These are phyloP conservation scores for Fusarium sp. DNA, from an alignment of 2,329 filamentous ascomycete genomes.

Conservation along the genomic window DNA sequence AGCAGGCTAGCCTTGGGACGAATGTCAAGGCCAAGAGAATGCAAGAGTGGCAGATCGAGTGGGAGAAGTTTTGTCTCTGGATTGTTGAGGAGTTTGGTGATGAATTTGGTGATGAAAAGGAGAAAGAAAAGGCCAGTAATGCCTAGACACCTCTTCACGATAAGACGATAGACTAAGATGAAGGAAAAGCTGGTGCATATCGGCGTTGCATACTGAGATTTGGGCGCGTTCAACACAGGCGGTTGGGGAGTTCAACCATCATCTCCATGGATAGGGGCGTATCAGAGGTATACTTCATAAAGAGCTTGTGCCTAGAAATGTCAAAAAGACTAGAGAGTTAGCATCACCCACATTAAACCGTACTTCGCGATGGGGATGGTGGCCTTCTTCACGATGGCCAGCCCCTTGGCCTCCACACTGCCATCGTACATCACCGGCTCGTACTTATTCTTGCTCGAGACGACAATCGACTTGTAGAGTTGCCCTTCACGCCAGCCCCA, in stretches of 20 bases:
- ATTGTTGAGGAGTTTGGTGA: conserved; percentile 79
- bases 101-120: conserved; percentile 62
- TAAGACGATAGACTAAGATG: conserved; percentile 12
- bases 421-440: background rate
- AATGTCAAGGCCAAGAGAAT: conserved; percentile 77
- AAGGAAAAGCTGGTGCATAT: conserved; percentile 1
- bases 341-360: background rate
- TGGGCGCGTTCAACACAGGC: conserved; percentile 28
- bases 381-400: background rate
- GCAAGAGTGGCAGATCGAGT: conserved; percentile 81
- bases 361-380: background rate
- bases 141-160: background rate
- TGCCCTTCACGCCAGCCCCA: too few relatives aligned
- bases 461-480: too few relatives aligned
- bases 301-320: background rate
- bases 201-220: conserved; percentile 14
- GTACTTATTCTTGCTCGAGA: too few relatives aligned
- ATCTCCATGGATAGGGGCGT: background rate
- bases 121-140: background rate
- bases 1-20: conserved; percentile 76
- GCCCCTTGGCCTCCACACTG: background rate
- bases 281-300: background rate
- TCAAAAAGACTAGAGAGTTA: background rate
- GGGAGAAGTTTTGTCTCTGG: conserved; percentile 93
- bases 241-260: conserved; percentile 20